These are phyloP conservation scores for Suillus spraguei DNA, from an alignment of 768 basidiomycete species.

Conservation along the genomic window DNA sequence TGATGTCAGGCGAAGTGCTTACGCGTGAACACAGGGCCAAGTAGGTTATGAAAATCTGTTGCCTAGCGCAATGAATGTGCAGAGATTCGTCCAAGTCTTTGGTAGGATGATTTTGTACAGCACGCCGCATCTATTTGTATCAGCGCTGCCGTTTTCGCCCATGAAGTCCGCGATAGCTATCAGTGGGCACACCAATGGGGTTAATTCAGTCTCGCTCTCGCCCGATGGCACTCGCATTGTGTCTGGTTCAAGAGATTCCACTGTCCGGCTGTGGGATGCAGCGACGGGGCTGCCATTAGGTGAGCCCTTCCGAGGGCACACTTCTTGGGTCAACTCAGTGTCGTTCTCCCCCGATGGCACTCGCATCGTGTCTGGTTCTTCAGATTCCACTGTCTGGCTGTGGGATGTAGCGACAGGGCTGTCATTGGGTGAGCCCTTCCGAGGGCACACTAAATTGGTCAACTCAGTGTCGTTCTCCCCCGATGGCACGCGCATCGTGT, in stretches of 20 bases:
- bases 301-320: background rate
- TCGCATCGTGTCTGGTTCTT: background rate
- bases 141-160: slow-evolving; percentile 28
- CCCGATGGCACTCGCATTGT: too few species aligned
- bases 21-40: background rate
- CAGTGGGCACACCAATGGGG: slow-evolving; percentile 12
- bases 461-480: too few species aligned
- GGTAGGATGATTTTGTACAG: slow-evolving; percentile 16
- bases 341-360: slow-evolving; percentile 1
- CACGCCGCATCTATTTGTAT: slow-evolving; percentile 27
- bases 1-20: background rate
- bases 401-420: background rate
- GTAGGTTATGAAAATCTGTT: background rate
- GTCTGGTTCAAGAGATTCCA: background rate
- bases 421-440: too few species aligned
- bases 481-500: background rate
- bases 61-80: slow-evolving; percentile 11
- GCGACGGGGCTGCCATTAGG: slow-evolving; percentile 19
- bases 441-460: too few species aligned
- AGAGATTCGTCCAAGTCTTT: slow-evolving; percentile 19
- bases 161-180: slow-evolving; percentile 28
- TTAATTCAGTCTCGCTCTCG: too few species aligned
- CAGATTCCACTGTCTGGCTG: background rate
- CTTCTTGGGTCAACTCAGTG: background rate
- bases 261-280: slow-evolving; percentile 19